phyloP scores from a whole-genome alignment of 2,329 filamentous ascomycete species.

The Exophiala lecanii-corni region DNA sequence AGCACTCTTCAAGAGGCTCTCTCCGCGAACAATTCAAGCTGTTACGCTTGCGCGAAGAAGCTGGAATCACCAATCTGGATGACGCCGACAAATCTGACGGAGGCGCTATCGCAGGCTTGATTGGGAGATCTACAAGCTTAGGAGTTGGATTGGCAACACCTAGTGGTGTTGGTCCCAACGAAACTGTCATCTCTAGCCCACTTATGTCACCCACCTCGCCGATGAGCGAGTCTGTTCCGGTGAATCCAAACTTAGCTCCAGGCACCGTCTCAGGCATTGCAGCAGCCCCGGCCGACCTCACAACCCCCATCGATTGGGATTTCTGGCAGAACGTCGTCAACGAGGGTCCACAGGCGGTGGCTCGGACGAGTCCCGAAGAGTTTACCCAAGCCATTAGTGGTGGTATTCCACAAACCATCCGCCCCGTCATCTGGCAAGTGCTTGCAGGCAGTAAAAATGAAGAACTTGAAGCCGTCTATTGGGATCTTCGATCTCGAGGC shows the following conservation, averaged over 20 bases:
- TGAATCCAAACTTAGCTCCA: slow-evolving; percentile 69
- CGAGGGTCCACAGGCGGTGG: slow-evolving; percentile 83
- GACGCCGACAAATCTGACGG: slow-evolving; percentile 39
- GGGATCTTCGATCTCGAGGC: slow-evolving; percentile 71
- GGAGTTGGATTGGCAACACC: slow-evolving; percentile 46
- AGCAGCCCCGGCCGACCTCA: slow-evolving; percentile 60
- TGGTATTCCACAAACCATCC: slow-evolving; percentile 89
- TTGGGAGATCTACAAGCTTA: slow-evolving; percentile 39
- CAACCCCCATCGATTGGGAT: slow-evolving; percentile 89
- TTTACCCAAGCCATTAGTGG: slow-evolving; percentile 85
- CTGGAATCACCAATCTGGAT: slow-evolving; percentile 53
- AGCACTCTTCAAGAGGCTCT: slow-evolving; percentile 55
- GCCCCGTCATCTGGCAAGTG: slow-evolving; percentile 98
- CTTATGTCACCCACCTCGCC: slow-evolving; percentile 35
- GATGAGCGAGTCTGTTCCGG: slow-evolving; percentile 51
- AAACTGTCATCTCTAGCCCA: slow-evolving; percentile 36
- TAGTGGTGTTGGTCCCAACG: slow-evolving; percentile 43
- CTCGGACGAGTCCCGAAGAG: slow-evolving; percentile 81
- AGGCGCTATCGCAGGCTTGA: slow-evolving; percentile 39
- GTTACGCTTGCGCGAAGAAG: slow-evolving; percentile 70
- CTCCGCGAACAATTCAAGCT: slow-evolving; percentile 75
- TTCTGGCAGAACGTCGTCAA: slow-evolving; percentile 96
- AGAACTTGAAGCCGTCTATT: slow-evolving; percentile 81
- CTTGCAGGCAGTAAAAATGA: slow-evolving; percentile 92
- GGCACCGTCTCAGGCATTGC: slow-evolving; percentile 81